A percentile compares a stretch with the other conserved stretches of the same genome.
Conservation (phyloP, 257 asterid species). For the Scutellaria galericulata region DNA sequence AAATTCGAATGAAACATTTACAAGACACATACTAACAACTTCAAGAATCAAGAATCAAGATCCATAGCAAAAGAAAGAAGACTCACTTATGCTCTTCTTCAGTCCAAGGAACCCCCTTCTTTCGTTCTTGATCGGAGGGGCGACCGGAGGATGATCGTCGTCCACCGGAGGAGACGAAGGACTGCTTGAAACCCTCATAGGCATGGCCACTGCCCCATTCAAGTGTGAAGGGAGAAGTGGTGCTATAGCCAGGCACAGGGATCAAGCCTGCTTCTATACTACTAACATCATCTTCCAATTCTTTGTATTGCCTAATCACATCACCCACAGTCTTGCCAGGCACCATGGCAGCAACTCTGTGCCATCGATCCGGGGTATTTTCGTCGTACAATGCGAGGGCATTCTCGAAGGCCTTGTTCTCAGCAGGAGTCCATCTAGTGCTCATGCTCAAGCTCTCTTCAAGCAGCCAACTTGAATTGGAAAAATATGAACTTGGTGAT, state of each 20-base stretch:
- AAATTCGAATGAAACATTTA: too few relatives aligned
- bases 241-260: constrained; percentile 73
- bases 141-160: constrained; percentile 55
- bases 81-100: constrained; percentile 94
- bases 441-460: constrained; percentile 53
- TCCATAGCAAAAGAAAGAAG: constrained; percentile 4
- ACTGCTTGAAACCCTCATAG: constrained; percentile 55
- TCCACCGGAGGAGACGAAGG: constrained; percentile 46
- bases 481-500: constrained; percentile 61
- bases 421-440: constrained; percentile 80
- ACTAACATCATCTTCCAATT: constrained; percentile 84
- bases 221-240: constrained; percentile 70
- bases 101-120: constrained; percentile 97
- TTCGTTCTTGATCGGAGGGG: constrained; percentile 83
- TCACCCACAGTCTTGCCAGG: constrained; percentile 85
- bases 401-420: constrained; percentile 89
- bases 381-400: constrained; percentile 88
- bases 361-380: constrained; percentile 90
- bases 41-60: constrained; percentile 24
- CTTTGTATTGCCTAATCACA: constrained; percentile 79
- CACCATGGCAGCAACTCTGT: constrained; percentile 84
- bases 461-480: constrained; percentile 60
- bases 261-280: constrained; percentile 87
- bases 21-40: background rate
- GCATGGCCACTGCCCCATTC: constrained; percentile 71